Base-by-base conservation (phyloP, 2,329 filamentous ascomycete species). In the Verticillium nubilum region DNA sequence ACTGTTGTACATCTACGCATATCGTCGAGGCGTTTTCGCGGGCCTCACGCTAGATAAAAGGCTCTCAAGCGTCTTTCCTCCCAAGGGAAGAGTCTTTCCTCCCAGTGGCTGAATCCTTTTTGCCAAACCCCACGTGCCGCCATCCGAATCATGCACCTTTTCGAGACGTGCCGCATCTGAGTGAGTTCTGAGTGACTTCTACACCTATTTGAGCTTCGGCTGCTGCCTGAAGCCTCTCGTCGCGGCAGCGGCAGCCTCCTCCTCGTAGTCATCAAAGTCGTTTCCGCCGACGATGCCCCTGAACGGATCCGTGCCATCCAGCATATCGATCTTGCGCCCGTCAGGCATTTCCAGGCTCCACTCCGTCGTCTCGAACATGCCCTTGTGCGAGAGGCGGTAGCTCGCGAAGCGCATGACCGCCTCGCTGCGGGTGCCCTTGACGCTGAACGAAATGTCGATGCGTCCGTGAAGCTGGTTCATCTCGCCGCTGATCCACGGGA, bases 381-480 rank as follows among this genome's bases (percentile, higher is more conserved):
- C 80, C 67, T 84, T 83, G 60, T 78, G 66, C 7, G 74, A 76
- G 66, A 83, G 86, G 70, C 95, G 83, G 71, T 84, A 80, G 78
- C 91, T 95, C 66, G 81, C 84, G 74, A 99, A 96, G 69, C 85
- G 84, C 84, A 97, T 95, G 70, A 86, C 81, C 7, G 87, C 95
- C 66, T 80, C 77, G 60, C 76, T 79, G 71, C 81, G 86, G 29
- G 86, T 91, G 47, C 95, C 95, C 76, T 90, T 91, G 28, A 99
- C 95, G 76, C 85, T 82, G 74, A 97, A 98, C 59, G 78, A 78
- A 61, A 99, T 91, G 79, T 98, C 83, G 72, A 99, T 97, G 67
- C 86, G 82, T 26, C 95, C 95, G 75, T 94, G 92, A 72, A 98
- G 76, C 80, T 97, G 94, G 77, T 97, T 96, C 83, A 99, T 90